Percentiles rank a stretch among this genome's conserved stretches.
Evolutionary conservation across 371 early-diverging fungal genomes (phyloP).

Genomic region (Lichtheimia hyalospora): DNA sequence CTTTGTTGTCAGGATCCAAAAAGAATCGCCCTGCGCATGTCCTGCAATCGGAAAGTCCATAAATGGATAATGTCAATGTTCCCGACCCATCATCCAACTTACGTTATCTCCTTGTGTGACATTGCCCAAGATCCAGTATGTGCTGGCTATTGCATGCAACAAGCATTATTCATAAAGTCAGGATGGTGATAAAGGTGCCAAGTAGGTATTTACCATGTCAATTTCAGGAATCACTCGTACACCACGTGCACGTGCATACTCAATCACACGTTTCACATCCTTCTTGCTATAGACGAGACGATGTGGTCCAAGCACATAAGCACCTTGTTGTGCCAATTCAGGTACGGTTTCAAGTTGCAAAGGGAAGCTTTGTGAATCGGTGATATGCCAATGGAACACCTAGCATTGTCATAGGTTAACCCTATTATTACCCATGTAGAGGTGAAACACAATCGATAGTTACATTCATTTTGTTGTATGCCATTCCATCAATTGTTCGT

Average conservation of each 20-base stretch:
- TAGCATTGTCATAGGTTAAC: conserved; percentile 7
- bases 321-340: conserved; percentile 64
- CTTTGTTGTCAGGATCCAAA: conserved; percentile 33
- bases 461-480: conserved; percentile 60
- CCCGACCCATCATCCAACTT: conserved; percentile 10
- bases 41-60: conserved; percentile 10
- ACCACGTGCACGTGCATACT: conserved; percentile 57
- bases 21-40: conserved; percentile 41
- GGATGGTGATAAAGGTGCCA: background rate
- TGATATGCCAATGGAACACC: conserved; percentile 80
- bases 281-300: conserved; percentile 59
- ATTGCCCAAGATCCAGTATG: conserved; percentile 64
- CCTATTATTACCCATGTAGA: too few species aligned
- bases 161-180: background rate
- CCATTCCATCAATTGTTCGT: conserved; percentile 56
- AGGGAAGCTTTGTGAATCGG: conserved; percentile 73
- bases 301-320: conserved; percentile 40
- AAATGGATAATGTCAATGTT: too few species aligned
- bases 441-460: background rate
- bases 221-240: conserved; percentile 74
- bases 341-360: conserved; percentile 48
- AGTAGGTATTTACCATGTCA: conserved; percentile 60
- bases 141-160: conserved; percentile 51
- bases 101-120: conserved; percentile 41
- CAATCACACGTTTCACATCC: conserved; percentile 60